These are phyloP conservation scores for Chytriomyces sp. DNA, from an alignment of 192 early-diverging fungal genomes.

Conservation along the genomic window DNA sequence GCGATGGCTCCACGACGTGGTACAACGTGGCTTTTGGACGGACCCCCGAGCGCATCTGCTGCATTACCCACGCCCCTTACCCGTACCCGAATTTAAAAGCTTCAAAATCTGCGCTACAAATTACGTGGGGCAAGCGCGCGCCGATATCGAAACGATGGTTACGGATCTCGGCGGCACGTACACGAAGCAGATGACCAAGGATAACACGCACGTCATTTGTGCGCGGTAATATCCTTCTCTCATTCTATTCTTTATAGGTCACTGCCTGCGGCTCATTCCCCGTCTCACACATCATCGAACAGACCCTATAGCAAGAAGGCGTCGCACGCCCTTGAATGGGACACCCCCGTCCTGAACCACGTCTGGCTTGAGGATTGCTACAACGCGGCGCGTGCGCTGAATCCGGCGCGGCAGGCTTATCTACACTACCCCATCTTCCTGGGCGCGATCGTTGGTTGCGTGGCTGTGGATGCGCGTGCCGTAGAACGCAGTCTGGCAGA, in stretches of 20 bases:
- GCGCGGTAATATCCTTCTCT: slow-evolving; percentile 44
- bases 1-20: slow-evolving; percentile 58
- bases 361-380: slow-evolving; percentile 84
- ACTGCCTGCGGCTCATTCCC: background rate
- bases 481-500: background rate
- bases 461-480: background rate
- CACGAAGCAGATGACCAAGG: slow-evolving; percentile 61
- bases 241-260: background rate
- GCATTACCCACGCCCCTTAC: slow-evolving; percentile 60
- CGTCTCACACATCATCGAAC: background rate
- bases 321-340: slow-evolving; percentile 62
- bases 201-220: slow-evolving; percentile 79
- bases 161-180: slow-evolving; percentile 63
- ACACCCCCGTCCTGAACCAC: slow-evolving; percentile 76
- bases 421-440: slow-evolving; percentile 9
- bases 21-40: slow-evolving; percentile 31
- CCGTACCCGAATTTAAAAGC: slow-evolving; percentile 52
- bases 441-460: slow-evolving; percentile 15
- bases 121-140: slow-evolving; percentile 66
- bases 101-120: slow-evolving; percentile 66
- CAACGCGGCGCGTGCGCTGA: slow-evolving; percentile 57
- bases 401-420: slow-evolving; percentile 40
- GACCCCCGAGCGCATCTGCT: slow-evolving; percentile 49
- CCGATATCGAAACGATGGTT: slow-evolving; percentile 68
- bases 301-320: slow-evolving; percentile 71